Base-by-base conservation (phyloP, 805 yeast species). In the Nakazawaea ambrosiae region DNA sequence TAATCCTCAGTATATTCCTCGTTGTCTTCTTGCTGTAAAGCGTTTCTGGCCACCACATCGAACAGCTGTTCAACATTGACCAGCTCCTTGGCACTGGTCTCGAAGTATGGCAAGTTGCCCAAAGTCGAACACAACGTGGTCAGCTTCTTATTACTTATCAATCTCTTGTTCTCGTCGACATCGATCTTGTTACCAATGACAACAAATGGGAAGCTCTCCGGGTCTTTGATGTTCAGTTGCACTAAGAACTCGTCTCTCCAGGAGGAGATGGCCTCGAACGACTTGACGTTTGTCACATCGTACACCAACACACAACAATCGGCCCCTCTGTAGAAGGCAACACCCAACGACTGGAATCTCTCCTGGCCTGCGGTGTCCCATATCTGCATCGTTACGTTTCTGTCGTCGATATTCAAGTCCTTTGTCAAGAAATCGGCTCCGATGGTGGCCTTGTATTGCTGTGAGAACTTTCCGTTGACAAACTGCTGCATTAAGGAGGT, bases 341-440 rank as follows among this genome's bases (percentile, higher is more conserved):
- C 97, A 12, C 97, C 97, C 44, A 90, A 68, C 41, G 94, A 81
- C 63, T 92, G 97, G 70, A 90, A 90, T 52, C 98, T 73, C 61
- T 90, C 98, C 66, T 90, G 98, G 26, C 98, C 98, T 6, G 97
- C 97, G 30, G 98, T 90, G 56, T 90, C 98, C 98, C 98, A 90
- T 39, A 92, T 82, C 62, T 84, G 90, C 70, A 82, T 70, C 17
- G 86, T 78, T 7, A 81, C 88, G 46, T 74, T 73, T 50, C 81
- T 82, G 58, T 82, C 92, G 57, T 92, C 97, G 41, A 92, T 75
- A 20, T 71, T 65, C 42, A 90, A 75, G 52, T 90, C 97, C 59
- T 89, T 90, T 27, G 97, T 90, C 45, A 88, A 70, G 57, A 90
- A 90, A 58, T 92, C 97, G 2, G 97, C 97, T 8, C 98, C 98